A percentile compares a stretch with the other conserved stretches of the same genome.
Evolutionary conservation across 2,329 filamentous ascomycete genomes (phyloP).

Genomic region (Nigrospora osmanthi): DNA sequence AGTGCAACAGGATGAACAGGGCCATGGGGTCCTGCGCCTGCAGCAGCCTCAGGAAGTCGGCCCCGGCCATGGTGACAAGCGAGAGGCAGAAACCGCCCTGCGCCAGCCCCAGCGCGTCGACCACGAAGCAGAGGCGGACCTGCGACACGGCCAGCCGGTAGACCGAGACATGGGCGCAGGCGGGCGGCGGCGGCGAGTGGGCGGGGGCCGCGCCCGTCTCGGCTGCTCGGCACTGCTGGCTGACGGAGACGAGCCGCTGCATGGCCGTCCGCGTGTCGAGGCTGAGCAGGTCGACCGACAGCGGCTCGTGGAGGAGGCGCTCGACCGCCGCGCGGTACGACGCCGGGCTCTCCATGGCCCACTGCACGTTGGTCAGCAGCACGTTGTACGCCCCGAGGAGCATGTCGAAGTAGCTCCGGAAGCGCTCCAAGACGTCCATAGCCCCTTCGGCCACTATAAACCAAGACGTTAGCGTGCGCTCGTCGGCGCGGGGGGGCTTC

Average conservation of each 20-base stretch:
- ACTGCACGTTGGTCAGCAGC: not conserved
- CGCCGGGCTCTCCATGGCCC: not conserved
- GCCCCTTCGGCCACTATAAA: no score
- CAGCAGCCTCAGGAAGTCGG: not conserved
- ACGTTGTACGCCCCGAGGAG: not conserved
- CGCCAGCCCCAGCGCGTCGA: not conserved
- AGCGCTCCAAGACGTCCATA: not conserved
- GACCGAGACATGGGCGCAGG: not conserved
- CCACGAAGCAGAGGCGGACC: not conserved
- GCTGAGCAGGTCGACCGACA: not conserved
- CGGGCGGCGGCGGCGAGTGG: not conserved
- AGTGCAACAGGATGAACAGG: not conserved
- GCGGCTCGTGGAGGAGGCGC: not conserved
- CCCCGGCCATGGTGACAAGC: not conserved
- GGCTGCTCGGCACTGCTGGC: not conserved
- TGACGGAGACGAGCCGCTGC: not conserved
- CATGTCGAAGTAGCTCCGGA: not conserved
- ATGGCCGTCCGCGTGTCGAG: not conserved
- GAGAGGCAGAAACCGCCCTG: not conserved
- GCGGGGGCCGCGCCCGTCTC: not conserved
- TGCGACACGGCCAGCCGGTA: not conserved
- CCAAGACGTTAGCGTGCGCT: no score
- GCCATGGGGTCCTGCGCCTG: not conserved
- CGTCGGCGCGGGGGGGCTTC: no score
- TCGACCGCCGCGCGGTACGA: not conserved